Percentiles rank a stretch among this genome's conserved stretches.
Evolutionary conservation across 108 stramenopile genomes (phyloP).

Genomic region (Fistulifera pelliculosa): DNA sequence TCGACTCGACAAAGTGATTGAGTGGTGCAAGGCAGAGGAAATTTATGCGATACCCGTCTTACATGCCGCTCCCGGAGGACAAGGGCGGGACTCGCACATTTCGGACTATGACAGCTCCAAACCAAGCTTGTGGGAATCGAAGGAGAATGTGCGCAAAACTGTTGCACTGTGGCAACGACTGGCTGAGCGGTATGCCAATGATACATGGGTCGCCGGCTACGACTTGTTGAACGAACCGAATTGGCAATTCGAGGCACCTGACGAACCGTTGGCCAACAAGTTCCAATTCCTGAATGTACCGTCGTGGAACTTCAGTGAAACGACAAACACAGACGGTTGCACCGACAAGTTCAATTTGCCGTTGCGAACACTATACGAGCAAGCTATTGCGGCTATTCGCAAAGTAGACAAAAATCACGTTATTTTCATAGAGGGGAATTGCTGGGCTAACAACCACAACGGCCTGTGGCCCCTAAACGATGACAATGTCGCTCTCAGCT

Average conservation of each 20-base stretch:
- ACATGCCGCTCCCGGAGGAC: slow-evolving; percentile 2
- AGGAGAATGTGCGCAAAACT: slow-evolving; percentile 2
- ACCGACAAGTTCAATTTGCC: not conserved
- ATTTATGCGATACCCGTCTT: not conserved
- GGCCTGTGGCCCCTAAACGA: not conserved
- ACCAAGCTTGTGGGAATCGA: not conserved
- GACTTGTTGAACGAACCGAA: slow-evolving; percentile 2
- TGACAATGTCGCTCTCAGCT: not conserved
- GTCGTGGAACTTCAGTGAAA: not conserved
- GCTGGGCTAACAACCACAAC: slow-evolving; percentile 2
- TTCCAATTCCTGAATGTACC: too few relatives aligned
- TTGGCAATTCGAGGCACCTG: not conserved
- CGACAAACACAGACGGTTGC: not conserved
- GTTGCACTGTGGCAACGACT: not conserved
- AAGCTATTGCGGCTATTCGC: not conserved
- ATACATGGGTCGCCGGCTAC: slow-evolving; percentile 1
- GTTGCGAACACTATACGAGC: not conserved
- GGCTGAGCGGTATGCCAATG: not conserved
- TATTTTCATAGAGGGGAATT: not conserved
- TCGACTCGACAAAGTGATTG: not conserved
- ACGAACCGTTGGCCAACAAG: not conserved
- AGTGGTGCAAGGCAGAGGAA: not conserved
- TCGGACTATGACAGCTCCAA: slow-evolving; percentile 1
- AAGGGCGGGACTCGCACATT: not conserved
- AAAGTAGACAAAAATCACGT: not conserved